Conservation (phyloP, 2,329 filamentous ascomycete species). For the Arthrobotrys iridis region DNA sequence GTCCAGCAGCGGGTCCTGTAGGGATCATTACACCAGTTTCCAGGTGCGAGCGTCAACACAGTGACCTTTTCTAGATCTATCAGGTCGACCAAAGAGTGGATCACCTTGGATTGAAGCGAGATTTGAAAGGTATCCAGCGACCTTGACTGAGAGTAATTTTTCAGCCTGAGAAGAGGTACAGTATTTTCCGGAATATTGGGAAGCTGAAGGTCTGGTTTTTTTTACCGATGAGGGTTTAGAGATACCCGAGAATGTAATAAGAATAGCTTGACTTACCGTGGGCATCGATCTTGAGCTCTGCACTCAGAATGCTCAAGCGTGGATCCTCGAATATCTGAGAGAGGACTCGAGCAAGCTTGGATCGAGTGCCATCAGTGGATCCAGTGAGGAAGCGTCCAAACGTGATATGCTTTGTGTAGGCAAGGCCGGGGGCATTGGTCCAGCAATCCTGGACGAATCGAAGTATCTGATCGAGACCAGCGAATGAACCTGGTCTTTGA, state of each 20-base stretch:
- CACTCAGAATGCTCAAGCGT: not conserved
- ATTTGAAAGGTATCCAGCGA: not conserved
- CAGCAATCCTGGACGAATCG: not conserved
- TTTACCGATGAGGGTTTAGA: no score
- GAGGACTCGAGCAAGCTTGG: not conserved
- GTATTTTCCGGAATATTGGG: not conserved
- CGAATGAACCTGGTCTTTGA: not conserved
- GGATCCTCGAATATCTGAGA: not conserved
- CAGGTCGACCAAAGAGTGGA: not conserved
- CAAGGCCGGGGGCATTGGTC: not conserved
- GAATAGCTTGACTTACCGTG: not conserved
- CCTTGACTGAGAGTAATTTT: not conserved
- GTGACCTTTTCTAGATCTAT: not conserved
- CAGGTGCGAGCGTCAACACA: not conserved
- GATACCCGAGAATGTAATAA: no score
- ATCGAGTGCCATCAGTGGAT: not conserved
- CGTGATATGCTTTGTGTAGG: not conserved
- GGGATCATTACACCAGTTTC: not conserved
- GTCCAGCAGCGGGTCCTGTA: not conserved
- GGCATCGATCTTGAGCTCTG: not conserved
- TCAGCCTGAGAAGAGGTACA: not conserved
- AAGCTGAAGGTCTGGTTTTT: not conserved
- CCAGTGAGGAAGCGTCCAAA: not conserved
- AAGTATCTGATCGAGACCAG: not conserved
- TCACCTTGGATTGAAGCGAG: not conserved